A percentile compares a stretch with the other conserved stretches of the same genome.
These are phyloP conservation scores for Candida xiaguanensis DNA, from an alignment of 805 yeast species.

Conservation along the genomic window DNA sequence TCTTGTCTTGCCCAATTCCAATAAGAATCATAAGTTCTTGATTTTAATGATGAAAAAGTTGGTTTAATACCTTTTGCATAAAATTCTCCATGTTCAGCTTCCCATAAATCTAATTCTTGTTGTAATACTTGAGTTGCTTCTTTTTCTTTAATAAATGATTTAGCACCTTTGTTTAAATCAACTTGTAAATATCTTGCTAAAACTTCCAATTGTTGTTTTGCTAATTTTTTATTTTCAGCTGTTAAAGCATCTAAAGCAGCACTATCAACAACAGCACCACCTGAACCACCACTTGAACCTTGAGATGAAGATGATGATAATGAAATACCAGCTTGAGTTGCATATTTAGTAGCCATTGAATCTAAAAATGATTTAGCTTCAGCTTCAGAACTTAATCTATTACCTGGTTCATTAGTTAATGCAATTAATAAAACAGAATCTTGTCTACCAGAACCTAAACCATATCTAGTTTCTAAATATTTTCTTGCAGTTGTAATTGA, in stretches of 20 bases:
- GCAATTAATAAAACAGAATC: conserved; percentile 83
- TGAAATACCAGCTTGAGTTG: conserved; percentile 74
- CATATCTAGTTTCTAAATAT: conserved; percentile 88
- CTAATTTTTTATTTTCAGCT: conserved; percentile 65
- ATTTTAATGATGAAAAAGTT: conserved; percentile 85
- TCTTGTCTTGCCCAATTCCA: conserved; percentile 99
- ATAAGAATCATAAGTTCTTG: conserved; percentile 93
- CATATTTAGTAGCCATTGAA: conserved; percentile 76
- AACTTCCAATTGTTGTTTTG: conserved; percentile 80
- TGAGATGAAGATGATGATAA: conserved; percentile 64
- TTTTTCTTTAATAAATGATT: conserved; percentile 74
- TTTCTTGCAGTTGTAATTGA: conserved; percentile 89
- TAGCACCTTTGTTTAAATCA: conserved; percentile 89
- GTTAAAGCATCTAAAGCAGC: conserved; percentile 88
- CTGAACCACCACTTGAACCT: conserved; percentile 52
- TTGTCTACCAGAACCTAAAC: conserved; percentile 91
- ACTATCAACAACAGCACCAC: conserved; percentile 87
- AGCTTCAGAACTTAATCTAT: conserved; percentile 78
- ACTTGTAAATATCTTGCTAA: conserved; percentile 92
- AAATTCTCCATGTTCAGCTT: conserved; percentile 80
- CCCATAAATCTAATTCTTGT: conserved; percentile 87
- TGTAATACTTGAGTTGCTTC: conserved; percentile 82
- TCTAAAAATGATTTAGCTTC: conserved; percentile 93
- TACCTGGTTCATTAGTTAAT: conserved; percentile 84
- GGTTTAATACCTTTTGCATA: conserved; percentile 91